These are phyloP conservation scores for Nicotiana rustica DNA, from an alignment of 305 asterid genomes.

Conservation along the genomic window DNA sequence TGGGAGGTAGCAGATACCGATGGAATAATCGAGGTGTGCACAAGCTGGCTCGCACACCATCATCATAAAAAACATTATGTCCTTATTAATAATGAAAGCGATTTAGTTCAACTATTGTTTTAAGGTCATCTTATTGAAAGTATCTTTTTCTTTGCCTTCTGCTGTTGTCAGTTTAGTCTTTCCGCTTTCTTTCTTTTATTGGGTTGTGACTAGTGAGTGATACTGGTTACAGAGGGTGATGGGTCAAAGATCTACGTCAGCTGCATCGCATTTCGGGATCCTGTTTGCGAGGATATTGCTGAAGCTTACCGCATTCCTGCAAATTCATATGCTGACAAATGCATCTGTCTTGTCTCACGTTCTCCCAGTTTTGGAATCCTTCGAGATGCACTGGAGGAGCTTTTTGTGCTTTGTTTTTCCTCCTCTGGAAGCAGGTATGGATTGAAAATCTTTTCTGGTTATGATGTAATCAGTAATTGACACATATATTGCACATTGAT, in stretches of 20 bases:
- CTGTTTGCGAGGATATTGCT: constrained; percentile 89
- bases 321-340: constrained; percentile 83
- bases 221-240: constrained; percentile 69
- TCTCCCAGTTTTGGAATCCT: constrained; percentile 77
- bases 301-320: constrained; percentile 80
- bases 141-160: constrained; percentile 15
- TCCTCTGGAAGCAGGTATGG: constrained; percentile 83
- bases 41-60: too few species aligned
- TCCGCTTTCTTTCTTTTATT: constrained; percentile 28
- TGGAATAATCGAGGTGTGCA: too few species aligned
- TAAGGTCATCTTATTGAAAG: neutral
- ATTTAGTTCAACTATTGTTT: neutral
- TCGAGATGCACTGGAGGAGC: constrained; percentile 88
- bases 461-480: neutral
- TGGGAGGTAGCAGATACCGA: too few species aligned
- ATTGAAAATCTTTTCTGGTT: constrained; percentile 4
- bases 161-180: neutral
- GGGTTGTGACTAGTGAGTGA: neutral
- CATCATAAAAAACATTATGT: neutral
- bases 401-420: constrained; percentile 83
- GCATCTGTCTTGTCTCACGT: constrained; percentile 90
- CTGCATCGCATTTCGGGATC: constrained; percentile 94
- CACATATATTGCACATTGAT: constrained; percentile 21
- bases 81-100: neutral
- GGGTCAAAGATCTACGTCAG: constrained; percentile 96